Percentiles rank a stretch among this genome's conserved stretches.
These are phyloP conservation scores for Termitomyces sp. DNA, from an alignment of 768 basidiomycete species.

Conservation along the genomic window DNA sequence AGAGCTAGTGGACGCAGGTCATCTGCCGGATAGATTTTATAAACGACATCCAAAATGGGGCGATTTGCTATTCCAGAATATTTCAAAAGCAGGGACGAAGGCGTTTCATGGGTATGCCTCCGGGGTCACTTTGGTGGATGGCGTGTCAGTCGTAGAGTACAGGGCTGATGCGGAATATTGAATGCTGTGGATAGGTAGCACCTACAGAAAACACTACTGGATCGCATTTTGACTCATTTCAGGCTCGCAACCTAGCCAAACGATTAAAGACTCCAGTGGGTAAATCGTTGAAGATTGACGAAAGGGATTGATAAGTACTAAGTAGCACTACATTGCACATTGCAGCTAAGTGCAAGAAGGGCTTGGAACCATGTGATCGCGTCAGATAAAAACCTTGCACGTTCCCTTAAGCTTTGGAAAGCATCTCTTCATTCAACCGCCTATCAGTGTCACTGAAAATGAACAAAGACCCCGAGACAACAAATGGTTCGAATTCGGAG, in stretches of 20 bases:
- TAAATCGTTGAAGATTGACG: too few species aligned
- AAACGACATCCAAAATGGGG: background rate
- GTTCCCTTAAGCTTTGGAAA: background rate
- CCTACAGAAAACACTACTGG: background rate
- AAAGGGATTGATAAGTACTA: too few species aligned
- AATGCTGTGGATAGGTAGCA: background rate
- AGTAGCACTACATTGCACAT: too few species aligned
- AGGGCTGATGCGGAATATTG: slow-evolving; percentile 1
- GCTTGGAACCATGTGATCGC: too few species aligned
- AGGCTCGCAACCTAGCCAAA: too few species aligned
- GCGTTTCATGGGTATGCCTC: background rate
- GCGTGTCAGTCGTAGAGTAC: background rate
- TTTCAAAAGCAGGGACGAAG: background rate
- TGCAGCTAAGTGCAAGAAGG: too few species aligned
- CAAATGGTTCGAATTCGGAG: background rate
- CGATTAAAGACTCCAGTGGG: too few species aligned
- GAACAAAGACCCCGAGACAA: background rate
- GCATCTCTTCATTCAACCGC: background rate
- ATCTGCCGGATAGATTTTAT: slow-evolving; percentile 1
- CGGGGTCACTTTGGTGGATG: background rate
- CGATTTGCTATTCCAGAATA: background rate
- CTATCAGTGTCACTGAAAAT: background rate
- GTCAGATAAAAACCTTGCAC: too few species aligned
- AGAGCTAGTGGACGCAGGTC: background rate
- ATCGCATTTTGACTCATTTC: background rate